These are phyloP conservation scores for Castanopsis chinensis DNA, from an alignment of 306 rosid genomes.

Conservation along the genomic window DNA sequence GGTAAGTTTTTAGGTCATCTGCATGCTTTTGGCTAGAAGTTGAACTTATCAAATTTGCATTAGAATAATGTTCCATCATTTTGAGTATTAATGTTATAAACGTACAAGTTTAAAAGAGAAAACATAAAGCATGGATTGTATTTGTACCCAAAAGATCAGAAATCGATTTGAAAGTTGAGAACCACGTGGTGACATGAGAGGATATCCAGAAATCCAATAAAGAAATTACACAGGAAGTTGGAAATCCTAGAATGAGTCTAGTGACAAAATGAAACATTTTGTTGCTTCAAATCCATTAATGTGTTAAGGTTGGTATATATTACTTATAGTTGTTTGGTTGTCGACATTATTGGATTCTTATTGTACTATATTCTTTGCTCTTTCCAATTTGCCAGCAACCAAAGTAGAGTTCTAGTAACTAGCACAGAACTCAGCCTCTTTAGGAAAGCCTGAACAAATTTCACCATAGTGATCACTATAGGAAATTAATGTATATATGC, in stretches of 20 bases:
- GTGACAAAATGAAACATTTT: background rate
- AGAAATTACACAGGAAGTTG: background rate
- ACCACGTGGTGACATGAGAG: background rate
- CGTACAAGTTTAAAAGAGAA: background rate
- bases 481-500: background rate
- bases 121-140: background rate
- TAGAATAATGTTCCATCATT: no score
- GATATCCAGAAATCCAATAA: background rate
- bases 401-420: background rate
- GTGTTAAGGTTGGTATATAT: background rate
- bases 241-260: no score
- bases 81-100: background rate
- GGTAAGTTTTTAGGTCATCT: background rate
- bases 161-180: background rate
- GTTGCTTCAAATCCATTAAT: background rate
- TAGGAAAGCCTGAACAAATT: background rate
- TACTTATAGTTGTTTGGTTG: background rate
- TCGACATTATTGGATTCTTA: background rate
- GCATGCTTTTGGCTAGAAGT: no score
- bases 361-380: background rate
- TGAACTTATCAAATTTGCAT: no score
- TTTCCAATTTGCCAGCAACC: background rate
- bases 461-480: background rate
- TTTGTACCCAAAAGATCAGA: background rate
- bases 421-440: background rate